Evolutionary conservation across 441 rosid species (phyloP).

Genomic region (Codiaeum variegatum): DNA sequence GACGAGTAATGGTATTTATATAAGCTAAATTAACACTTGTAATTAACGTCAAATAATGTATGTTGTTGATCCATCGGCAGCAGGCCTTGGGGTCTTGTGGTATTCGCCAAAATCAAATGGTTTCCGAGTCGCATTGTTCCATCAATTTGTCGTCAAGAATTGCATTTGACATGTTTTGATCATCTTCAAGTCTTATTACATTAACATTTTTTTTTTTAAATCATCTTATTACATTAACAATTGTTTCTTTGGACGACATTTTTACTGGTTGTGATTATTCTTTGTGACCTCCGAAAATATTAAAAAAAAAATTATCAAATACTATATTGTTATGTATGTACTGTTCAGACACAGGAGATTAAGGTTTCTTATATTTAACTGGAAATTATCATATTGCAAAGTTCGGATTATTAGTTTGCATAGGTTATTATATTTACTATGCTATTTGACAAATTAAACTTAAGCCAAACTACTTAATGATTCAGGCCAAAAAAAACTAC

Average conservation of each 20-base stretch:
- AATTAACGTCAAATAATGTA: background rate
- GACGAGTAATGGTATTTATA: slow-evolving; percentile 6
- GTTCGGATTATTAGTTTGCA: no score
- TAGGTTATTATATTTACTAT: no score
- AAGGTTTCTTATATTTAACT: no score
- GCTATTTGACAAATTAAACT: background rate
- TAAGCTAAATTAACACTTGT: slow-evolving; percentile 5
- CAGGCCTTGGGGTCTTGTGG: slow-evolving; percentile 19
- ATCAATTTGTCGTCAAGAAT: background rate
- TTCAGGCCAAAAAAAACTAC: no score
- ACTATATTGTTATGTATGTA: no score
- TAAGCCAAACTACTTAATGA: background rate
- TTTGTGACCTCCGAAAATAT: no score
- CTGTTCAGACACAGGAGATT: no score
- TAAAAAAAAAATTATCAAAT: no score
- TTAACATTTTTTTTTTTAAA: no score
- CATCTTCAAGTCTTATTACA: background rate
- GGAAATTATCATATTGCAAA: no score
- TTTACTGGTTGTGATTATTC: no score
- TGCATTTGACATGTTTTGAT: background rate
- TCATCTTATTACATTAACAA: no score
- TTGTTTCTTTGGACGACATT: background rate
- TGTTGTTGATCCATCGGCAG: slow-evolving; percentile 35
- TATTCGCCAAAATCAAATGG: background rate
- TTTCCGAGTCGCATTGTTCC: background rate